phyloP scores from a whole-genome alignment of 2,329 filamentous ascomycete species.

The Paramyrothecium roridum region DNA sequence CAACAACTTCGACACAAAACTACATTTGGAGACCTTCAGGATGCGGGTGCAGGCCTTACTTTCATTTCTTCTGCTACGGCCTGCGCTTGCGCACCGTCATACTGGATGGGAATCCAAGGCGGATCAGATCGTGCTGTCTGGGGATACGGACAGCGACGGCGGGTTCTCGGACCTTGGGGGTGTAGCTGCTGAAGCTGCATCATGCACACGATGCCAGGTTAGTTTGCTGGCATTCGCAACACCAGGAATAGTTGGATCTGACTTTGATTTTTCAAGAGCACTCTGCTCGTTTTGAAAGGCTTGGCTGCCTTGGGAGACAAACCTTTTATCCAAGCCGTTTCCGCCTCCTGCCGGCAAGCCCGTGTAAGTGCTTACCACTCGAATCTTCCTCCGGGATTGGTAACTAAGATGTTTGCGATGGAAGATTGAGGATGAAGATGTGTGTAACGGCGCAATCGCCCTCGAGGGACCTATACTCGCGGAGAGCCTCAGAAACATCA shows the following conservation, averaged over 20 bases:
- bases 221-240: neutral
- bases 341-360: constrained; percentile 28
- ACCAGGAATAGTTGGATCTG: too few species aligned
- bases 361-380: constrained; percentile 16
- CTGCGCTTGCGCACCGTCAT: neutral
- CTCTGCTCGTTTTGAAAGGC: constrained; percentile 32
- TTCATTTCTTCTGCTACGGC: neutral
- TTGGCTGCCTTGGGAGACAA: constrained; percentile 38
- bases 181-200: constrained; percentile 6
- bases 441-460: constrained; percentile 49
- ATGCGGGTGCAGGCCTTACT: neutral
- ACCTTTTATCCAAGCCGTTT: constrained; percentile 29
- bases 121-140: neutral
- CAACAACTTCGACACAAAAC: neutral
- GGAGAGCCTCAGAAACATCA: constrained; percentile 42
- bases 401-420: neutral
- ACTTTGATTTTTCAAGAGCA: neutral
- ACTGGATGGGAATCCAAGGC: neutral
- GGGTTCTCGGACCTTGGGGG: constrained; percentile 10
- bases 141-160: constrained; percentile 9
- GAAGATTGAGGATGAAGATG: constrained; percentile 49
- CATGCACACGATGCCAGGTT: constrained; percentile 19
- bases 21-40: neutral
- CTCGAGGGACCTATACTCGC: constrained; percentile 53
- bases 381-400: too few species aligned